Base-by-base conservation (phyloP, 2,329 filamentous ascomycete species). In the Ophiostoma ips region DNA sequence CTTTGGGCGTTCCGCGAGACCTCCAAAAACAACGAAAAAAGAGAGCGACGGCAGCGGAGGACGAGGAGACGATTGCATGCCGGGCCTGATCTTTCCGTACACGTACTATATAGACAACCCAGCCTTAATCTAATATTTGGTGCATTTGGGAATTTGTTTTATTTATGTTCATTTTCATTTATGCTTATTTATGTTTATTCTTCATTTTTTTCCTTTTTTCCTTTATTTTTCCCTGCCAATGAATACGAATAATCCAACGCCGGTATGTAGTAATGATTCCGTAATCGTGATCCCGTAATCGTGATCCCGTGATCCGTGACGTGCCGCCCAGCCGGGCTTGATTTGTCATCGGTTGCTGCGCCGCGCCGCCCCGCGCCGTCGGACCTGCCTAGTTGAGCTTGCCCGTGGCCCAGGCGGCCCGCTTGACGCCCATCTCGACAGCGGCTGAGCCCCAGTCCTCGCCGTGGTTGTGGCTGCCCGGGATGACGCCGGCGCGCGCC, bases 381-480 rank as follows among this genome's bases (percentile, higher is more conserved):
- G n/a, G 16, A 3, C 5, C n/a, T 28, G 38, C 50, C 40, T 43
- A 52, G 36, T 57, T 72, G 50, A 78, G 69, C 61, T 71, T 73
- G 41, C 89, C 89, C 55, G 82, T 77, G 3, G 78, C 76, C 90
- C 89, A 96, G 47, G 80, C 82, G 66, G 73, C 84, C 63, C 84
- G 79, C 80, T 95, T 96, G 16, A 84, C 76, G 6, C 85, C 89
- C 71, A 98, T 76, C 73, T 98, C 92, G 33, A 98, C 92, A 6
- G 92, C 92, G 18, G 90, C 92, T 58, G 79, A 74, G 3, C 92
- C 92, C 92, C 92, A 98, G 66, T 96, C 90, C 69, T 92, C 84
- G 28, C 92, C 92, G 68, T 98, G 90, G 68, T 96, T 96, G 65
- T 96, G 92, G 58, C 79, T 72, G 24, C 71, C 73, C 21, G 57